These are phyloP conservation scores for Posidonia australis DNA, from an alignment of 106 monocot species.

Conservation along the genomic window DNA sequence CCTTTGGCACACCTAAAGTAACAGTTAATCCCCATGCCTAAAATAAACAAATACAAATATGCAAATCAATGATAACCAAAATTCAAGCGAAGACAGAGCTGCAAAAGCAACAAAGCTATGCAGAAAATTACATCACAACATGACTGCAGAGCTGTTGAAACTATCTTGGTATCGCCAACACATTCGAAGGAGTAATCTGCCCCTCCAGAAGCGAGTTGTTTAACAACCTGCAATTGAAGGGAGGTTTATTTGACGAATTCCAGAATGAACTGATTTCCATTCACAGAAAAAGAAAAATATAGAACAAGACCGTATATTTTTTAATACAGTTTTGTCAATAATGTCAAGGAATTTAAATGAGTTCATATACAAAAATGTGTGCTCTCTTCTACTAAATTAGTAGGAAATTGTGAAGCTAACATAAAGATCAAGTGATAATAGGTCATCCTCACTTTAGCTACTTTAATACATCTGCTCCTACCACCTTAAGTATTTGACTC, in stretches of 20 bases:
- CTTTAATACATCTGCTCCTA: too few species aligned
- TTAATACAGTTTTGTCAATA: too few species aligned
- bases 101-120: not conserved
- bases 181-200: constrained; percentile 95
- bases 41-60: constrained; percentile 3
- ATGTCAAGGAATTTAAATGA: too few species aligned
- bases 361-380: too few species aligned
- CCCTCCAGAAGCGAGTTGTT: constrained; percentile 64
- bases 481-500: too few species aligned
- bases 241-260: not conserved
- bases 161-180: constrained; percentile 66
- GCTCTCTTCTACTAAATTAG: too few species aligned
- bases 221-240: constrained; percentile 44
- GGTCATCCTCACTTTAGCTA: too few species aligned
- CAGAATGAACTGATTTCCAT: not conserved
- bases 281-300: not conserved
- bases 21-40: constrained; percentile 90
- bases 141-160: constrained; percentile 70
- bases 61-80: not conserved
- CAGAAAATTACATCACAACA: constrained; percentile 63
- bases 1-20: constrained; percentile 85
- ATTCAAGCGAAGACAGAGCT: not conserved
- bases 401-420: too few species aligned
- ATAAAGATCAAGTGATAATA: too few species aligned
- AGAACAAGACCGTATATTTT: too few species aligned